These are phyloP conservation scores for Rhodotorula taiwanensis DNA, from an alignment of 768 basidiomycete genomes.

Conservation along the genomic window DNA sequence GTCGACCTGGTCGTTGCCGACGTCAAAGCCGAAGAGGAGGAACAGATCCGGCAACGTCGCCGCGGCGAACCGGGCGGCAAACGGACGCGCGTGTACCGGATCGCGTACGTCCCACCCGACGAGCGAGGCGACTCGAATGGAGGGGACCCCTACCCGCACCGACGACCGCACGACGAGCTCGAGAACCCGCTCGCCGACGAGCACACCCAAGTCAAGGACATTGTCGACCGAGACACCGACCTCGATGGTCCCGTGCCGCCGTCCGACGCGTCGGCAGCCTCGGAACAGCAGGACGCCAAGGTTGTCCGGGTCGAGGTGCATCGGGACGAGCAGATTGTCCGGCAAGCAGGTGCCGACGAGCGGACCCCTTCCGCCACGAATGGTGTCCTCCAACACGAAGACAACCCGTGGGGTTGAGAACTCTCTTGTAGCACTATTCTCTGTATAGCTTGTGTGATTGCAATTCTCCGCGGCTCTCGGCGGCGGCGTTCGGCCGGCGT, in stretches of 20 bases:
- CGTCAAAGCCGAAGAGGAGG: conserved; percentile 51
- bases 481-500: no score
- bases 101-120: conserved; percentile 8
- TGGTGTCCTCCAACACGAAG: background rate
- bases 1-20: conserved; percentile 83
- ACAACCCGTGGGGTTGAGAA: conserved; percentile 17
- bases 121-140: background rate
- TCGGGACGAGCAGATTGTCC: background rate
- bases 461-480: no score
- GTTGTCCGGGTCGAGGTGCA: conserved; percentile 18
- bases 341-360: conserved; percentile 15
- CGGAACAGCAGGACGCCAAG: no score
- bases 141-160: background rate
- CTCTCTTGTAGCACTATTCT: background rate
- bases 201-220: conserved; percentile 1
- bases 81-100: conserved; percentile 22
- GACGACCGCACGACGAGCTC: background rate
- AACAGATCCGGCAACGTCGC: conserved; percentile 53
- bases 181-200: background rate
- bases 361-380: background rate
- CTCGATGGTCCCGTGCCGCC: conserved; percentile 4
- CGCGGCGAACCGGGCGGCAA: conserved; percentile 55
- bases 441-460: no score
- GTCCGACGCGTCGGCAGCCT: background rate
- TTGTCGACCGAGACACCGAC: conserved; percentile 11